These are phyloP conservation scores for Pezicula neosporulosa DNA, from an alignment of 2,329 filamentous ascomycete genomes.

Conservation along the genomic window DNA sequence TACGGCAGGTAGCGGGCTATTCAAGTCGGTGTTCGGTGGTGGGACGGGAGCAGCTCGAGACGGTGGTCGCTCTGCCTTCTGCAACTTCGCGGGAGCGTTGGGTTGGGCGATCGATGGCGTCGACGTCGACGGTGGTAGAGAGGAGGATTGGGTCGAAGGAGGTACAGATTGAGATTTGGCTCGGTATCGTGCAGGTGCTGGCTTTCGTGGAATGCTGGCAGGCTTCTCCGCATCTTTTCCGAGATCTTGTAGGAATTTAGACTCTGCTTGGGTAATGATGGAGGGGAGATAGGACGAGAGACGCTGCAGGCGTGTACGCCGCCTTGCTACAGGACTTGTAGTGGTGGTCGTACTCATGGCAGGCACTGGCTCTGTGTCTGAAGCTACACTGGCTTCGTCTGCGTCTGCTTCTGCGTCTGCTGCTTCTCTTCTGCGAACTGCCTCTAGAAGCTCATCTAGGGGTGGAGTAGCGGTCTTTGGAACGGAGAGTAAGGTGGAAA, in stretches of 20 bases:
- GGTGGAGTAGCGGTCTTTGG: neutral
- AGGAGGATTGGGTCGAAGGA: neutral
- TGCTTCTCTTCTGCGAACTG: neutral
- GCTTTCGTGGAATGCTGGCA: neutral
- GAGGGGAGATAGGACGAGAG: neutral
- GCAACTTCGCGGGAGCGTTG: neutral
- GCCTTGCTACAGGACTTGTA: neutral
- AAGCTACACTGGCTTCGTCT: neutral
- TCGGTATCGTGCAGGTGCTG: neutral
- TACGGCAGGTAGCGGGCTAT: neutral
- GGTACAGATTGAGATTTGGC: neutral
- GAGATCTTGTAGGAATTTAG: constrained; percentile 1
- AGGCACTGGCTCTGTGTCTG: neutral
- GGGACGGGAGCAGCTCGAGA: neutral
- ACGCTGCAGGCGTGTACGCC: constrained; percentile 1
- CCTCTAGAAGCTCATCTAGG: neutral
- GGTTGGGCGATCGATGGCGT: neutral
- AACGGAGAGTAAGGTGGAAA: neutral
- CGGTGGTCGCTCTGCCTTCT: neutral
- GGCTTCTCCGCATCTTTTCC: neutral
- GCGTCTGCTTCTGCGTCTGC: neutral
- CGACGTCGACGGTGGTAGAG: neutral
- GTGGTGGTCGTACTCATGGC: neutral
- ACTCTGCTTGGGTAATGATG: neutral
- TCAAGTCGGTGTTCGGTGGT: neutral